Evolutionary conservation across 768 basidiomycete genomes (phyloP).

Genomic region (Leccinum rimulosum): DNA sequence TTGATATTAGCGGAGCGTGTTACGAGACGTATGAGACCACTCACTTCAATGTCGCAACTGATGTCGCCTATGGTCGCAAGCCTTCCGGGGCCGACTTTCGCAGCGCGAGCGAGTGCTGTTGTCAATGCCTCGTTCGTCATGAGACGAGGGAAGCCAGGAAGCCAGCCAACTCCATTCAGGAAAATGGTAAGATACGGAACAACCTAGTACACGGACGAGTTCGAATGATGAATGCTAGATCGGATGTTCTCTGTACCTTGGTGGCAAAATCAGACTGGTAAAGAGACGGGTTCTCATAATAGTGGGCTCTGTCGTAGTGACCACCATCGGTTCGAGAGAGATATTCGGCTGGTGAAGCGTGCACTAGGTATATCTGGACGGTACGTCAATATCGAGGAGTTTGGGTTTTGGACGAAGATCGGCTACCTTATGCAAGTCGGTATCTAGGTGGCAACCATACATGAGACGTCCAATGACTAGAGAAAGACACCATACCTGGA

Average conservation of each 20-base stretch:
- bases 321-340: conserved; percentile 55
- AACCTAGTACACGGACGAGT: conserved; percentile 43
- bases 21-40: conserved; percentile 6
- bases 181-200: conserved; percentile 84
- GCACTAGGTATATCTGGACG: conserved; percentile 70
- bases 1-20: background rate
- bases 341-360: conserved; percentile 69
- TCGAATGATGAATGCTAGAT: background rate
- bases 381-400: background rate
- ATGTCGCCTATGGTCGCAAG: conserved; percentile 82
- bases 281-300: conserved; percentile 66
- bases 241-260: conserved; percentile 42
- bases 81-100: conserved; percentile 49
- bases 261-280: conserved; percentile 70
- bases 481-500: conserved; percentile 39
- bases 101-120: conserved; percentile 47
- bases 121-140: conserved; percentile 67
- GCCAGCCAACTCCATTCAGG: conserved; percentile 87
- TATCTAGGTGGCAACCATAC: conserved; percentile 36
- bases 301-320: conserved; percentile 60
- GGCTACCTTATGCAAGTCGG: conserved; percentile 55
- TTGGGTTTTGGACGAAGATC: background rate
- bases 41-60: conserved; percentile 80
- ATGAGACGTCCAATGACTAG: background rate
- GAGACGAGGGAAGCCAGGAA: conserved; percentile 70